phyloP scores from a whole-genome alignment of 2,329 filamentous ascomycete species.

The Alternaria angustiovoidea region DNA sequence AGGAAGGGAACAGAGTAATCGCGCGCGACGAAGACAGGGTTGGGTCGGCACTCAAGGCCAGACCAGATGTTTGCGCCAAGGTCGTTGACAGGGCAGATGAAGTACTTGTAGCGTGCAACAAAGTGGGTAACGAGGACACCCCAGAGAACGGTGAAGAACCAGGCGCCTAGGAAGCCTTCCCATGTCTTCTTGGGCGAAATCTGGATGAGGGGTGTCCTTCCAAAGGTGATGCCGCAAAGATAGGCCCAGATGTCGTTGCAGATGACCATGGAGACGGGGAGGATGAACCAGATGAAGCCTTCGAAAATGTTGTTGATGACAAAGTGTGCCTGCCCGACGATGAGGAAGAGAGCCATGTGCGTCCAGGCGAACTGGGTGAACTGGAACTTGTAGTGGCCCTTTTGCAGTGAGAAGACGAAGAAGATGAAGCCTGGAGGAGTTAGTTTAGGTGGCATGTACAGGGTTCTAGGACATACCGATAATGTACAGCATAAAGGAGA shows the following conservation, averaged over 20 bases:
- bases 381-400: constrained; percentile 96
- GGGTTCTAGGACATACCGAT: constrained; percentile 72
- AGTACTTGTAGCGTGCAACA: constrained; percentile 91
- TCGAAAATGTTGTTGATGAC: constrained; percentile 99
- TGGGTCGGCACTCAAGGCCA: constrained; percentile 86
- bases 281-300: constrained; percentile 99
- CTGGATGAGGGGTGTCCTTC: constrained; percentile 95
- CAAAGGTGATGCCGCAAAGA: constrained; percentile 95
- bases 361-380: constrained; percentile 99
- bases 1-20: constrained; percentile 71
- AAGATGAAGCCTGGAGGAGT: constrained; percentile 83
- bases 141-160: constrained; percentile 92
- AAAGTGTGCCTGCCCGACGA: constrained; percentile 97
- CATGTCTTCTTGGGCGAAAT: constrained; percentile 99
- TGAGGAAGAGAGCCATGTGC: constrained; percentile 97
- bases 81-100: constrained; percentile 97
- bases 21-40: constrained; percentile 86
- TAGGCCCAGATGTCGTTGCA: constrained; percentile 99
- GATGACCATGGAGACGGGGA: constrained; percentile 92
- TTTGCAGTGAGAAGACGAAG: constrained; percentile 93
- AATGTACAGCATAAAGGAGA: constrained; percentile 97
- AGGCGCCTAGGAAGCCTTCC: constrained; percentile 94
- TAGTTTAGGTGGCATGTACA: constrained; percentile 22
- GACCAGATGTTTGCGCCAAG: constrained; percentile 93
- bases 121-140: constrained; percentile 83